Conservation (phyloP, 345 rosid species). For the Boechera stricta region DNA sequence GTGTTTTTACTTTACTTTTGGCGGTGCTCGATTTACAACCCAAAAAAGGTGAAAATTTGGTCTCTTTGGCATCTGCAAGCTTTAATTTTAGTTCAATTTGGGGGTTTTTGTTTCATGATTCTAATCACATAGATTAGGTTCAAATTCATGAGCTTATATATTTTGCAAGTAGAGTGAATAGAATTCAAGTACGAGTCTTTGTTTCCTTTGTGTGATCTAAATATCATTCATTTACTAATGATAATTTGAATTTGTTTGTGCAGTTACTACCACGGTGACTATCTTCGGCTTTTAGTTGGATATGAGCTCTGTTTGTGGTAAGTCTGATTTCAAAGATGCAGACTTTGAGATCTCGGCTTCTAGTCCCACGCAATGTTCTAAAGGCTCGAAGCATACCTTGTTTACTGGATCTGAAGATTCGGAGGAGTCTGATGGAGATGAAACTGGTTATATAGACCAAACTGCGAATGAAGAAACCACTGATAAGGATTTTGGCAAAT, state of each 20-base stretch:
- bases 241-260: constrained; percentile 16
- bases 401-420: constrained; percentile 42
- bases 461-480: constrained; percentile 42
- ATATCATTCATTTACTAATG: background rate
- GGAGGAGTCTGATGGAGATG: constrained; percentile 52
- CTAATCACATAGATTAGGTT: background rate
- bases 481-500: constrained; percentile 39
- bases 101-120: background rate
- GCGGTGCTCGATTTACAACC: constrained; percentile 9
- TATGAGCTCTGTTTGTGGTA: constrained; percentile 44
- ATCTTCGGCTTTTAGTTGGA: constrained; percentile 47
- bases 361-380: constrained; percentile 36
- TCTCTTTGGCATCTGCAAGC: background rate
- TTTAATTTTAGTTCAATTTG: background rate
- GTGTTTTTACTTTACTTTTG: background rate
- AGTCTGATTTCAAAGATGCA: constrained; percentile 41
- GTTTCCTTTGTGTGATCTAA: background rate
- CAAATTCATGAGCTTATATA: background rate
- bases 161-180: background rate
- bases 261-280: constrained; percentile 35
- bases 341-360: constrained; percentile 39
- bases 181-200: background rate
- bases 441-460: constrained; percentile 47
- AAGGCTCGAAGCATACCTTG: constrained; percentile 34
- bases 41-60: constrained; percentile 27